Evolutionary conservation across 495 filamentous ascomycete species (phyloP).

Genomic region (Glarea lozoyensis): DNA sequence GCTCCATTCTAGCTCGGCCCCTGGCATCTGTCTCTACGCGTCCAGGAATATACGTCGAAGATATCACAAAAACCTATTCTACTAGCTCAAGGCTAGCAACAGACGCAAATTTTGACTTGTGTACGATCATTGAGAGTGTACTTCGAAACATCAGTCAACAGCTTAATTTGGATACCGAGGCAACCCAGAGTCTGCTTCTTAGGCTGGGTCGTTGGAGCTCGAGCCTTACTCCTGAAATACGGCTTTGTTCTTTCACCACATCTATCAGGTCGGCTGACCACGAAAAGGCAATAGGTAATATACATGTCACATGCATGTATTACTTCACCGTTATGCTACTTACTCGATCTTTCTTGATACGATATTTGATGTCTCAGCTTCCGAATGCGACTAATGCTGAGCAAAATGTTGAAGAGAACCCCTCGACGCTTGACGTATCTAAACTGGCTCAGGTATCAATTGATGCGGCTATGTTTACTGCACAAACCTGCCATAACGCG

Average conservation of each 20-base stretch:
- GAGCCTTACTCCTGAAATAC: neutral
- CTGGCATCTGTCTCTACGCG: slow-evolving; percentile 1
- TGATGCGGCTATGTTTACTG: slow-evolving; percentile 4
- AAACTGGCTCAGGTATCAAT: slow-evolving; percentile 1
- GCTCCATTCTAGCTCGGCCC: slow-evolving; percentile 23
- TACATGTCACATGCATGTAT: slow-evolving; percentile 16
- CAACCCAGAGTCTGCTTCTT: neutral
- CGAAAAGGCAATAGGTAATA: slow-evolving; percentile 5
- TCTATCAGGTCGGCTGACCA: neutral
- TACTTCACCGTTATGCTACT: slow-evolving; percentile 19
- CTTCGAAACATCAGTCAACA: neutral
- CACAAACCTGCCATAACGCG: slow-evolving; percentile 7
- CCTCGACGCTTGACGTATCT: neutral
- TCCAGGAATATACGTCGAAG: neutral
- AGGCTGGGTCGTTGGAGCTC: neutral
- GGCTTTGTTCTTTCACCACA: neutral
- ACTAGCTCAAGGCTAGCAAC: neutral
- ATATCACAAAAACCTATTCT: neutral
- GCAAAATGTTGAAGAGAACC: neutral
- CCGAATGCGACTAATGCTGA: neutral
- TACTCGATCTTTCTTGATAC: slow-evolving; percentile 15
- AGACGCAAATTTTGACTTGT: neutral
- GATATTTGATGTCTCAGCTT: slow-evolving; percentile 1
- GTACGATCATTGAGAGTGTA: neutral
- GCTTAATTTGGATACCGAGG: neutral